Conservation (phyloP, 306 rosid genomes). For the Lathyrus sativus region DNA sequence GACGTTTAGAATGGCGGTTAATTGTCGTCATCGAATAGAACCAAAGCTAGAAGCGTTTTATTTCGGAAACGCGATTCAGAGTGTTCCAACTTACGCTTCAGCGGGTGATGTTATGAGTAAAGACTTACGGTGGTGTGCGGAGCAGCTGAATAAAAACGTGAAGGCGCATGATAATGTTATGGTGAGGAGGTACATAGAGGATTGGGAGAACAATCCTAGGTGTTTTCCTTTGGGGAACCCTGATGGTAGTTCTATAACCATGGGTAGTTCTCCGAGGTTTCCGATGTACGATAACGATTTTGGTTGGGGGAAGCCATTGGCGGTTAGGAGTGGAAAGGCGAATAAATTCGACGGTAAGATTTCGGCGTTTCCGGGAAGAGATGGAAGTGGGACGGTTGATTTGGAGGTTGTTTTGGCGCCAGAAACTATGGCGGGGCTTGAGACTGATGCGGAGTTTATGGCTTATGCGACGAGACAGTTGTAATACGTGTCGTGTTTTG, state of each 20-base stretch:
- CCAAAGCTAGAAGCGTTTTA: constrained; percentile 71
- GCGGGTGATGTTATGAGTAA: constrained; percentile 52
- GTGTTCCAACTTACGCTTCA: constrained; percentile 64
- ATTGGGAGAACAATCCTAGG: constrained; percentile 77
- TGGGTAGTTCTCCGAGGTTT: constrained; percentile 95
- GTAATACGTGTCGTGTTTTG: constrained; percentile 22
- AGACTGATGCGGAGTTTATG: constrained; percentile 83
- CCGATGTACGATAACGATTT: constrained; percentile 89
- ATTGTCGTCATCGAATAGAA: constrained; percentile 65
- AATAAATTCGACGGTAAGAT: constrained; percentile 93
- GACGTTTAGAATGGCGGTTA: constrained; percentile 90
- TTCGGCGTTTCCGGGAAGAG: constrained; percentile 84
- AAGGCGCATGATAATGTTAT: constrained; percentile 56
- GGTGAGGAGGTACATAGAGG: constrained; percentile 62
- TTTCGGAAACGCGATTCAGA: constrained; percentile 93
- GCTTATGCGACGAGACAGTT: constrained; percentile 50
- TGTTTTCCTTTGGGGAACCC: constrained; percentile 84
- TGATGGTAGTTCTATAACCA: constrained; percentile 79
- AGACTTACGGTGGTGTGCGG: constrained; percentile 82
- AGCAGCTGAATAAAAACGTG: constrained; percentile 66
- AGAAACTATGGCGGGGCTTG: constrained; percentile 67
- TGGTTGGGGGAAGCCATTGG: constrained; percentile 91
- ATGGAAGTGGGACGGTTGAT: constrained; percentile 73
- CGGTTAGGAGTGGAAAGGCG: constrained; percentile 76
- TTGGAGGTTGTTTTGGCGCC: constrained; percentile 82